Conservation (phyloP, 768 basidiomycete genomes). For the Rhodocollybia butyracea region DNA sequence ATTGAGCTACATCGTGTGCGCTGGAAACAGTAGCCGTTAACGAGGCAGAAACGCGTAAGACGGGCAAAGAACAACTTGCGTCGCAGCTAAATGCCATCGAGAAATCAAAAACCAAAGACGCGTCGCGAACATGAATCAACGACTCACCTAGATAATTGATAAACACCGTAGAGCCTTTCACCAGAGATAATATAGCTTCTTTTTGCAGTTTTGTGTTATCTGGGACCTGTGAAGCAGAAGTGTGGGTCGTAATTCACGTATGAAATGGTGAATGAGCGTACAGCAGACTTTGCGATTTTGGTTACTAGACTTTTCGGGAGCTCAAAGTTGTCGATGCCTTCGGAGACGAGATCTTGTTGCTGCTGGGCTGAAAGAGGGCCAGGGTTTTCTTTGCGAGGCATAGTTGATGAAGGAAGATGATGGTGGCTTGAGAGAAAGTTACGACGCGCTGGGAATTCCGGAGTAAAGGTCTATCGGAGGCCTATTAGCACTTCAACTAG, state of each 20-base stretch:
- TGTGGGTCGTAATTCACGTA: neutral
- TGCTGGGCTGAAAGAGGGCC: constrained; percentile 65
- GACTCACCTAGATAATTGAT: constrained; percentile 87
- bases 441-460: too few relatives aligned
- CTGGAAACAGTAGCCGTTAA: constrained; percentile 32
- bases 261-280: constrained; percentile 32
- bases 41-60: neutral
- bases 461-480: too few relatives aligned
- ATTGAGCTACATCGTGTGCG: constrained; percentile 84
- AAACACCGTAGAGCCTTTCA: constrained; percentile 91
- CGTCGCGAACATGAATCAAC: neutral
- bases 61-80: constrained; percentile 30
- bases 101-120: neutral
- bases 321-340: constrained; percentile 88
- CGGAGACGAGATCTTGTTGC: constrained; percentile 76
- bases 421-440: too few relatives aligned
- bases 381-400: constrained; percentile 72
- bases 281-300: constrained; percentile 81
- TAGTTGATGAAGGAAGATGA: too few relatives aligned
- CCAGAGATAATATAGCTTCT: constrained; percentile 79
- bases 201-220: constrained; percentile 86
- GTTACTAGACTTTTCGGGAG: constrained; percentile 81
- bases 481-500: too few relatives aligned
- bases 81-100: constrained; percentile 37
- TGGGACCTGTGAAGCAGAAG: constrained; percentile 57